phyloP scores from a whole-genome alignment of 768 basidiomycete species.

The Crucibulum laeve region DNA sequence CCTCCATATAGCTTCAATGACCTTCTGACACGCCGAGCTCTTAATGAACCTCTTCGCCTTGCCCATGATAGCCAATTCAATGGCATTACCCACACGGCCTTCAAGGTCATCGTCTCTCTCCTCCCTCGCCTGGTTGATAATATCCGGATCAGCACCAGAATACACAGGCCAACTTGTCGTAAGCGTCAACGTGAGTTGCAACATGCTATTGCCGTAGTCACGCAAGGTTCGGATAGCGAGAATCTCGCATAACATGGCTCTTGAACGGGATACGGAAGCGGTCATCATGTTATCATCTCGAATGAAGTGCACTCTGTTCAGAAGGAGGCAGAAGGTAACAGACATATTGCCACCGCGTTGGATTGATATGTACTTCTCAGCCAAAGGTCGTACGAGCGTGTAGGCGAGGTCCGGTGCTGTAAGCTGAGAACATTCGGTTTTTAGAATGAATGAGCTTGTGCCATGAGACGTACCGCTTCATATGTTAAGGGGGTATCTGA shows the following conservation, averaged over 20 bases:
- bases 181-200: slow-evolving; percentile 64
- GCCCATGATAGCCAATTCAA: slow-evolving; percentile 88
- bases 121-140: slow-evolving; percentile 54
- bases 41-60: slow-evolving; percentile 89
- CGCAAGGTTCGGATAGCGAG: slow-evolving; percentile 79
- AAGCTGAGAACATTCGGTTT: slow-evolving; percentile 39
- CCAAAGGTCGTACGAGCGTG: slow-evolving; percentile 81
- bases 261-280: slow-evolving; percentile 62
- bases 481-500: slow-evolving; percentile 81
- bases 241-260: slow-evolving; percentile 86
- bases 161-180: slow-evolving; percentile 84
- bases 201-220: slow-evolving; percentile 61
- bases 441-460: not conserved
- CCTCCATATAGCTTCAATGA: slow-evolving; percentile 84
- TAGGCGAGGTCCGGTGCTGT: slow-evolving; percentile 87
- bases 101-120: slow-evolving; percentile 71
- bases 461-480: slow-evolving; percentile 56
- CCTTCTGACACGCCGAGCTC: slow-evolving; percentile 82
- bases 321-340: slow-evolving; percentile 81
- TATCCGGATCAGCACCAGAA: slow-evolving; percentile 59
- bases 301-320: slow-evolving; percentile 83
- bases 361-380: slow-evolving; percentile 78
- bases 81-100: slow-evolving; percentile 83
- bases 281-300: slow-evolving; percentile 74
- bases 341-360: slow-evolving; percentile 76